Conservation (phyloP, 305 asterid species). For the Plantago coronopus region DNA sequence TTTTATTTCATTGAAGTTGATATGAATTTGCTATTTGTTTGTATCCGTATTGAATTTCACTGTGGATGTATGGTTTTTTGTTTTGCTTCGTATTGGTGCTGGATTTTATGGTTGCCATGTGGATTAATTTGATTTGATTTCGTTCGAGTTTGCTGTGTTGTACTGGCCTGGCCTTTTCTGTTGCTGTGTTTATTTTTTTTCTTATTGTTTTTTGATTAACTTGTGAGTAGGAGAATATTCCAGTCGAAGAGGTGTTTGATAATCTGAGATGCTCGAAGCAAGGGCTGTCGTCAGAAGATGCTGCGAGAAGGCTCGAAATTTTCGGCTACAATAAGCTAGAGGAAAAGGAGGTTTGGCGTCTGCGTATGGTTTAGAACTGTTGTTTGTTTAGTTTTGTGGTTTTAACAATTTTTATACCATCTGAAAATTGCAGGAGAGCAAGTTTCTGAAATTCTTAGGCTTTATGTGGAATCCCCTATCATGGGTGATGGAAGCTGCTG, state of each 20-base stretch:
- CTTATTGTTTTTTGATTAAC: not conserved
- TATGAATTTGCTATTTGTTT: no score
- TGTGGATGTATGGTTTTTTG: not conserved
- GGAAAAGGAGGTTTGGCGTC: slow-evolving; percentile 44
- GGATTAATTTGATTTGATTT: not conserved
- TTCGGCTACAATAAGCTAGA: slow-evolving; percentile 67
- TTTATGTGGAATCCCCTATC: slow-evolving; percentile 78
- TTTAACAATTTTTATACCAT: not conserved
- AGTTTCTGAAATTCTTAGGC: slow-evolving; percentile 53
- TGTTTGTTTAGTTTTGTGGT: not conserved
- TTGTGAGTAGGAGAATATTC: slow-evolving; percentile 46
- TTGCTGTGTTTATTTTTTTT: not conserved
- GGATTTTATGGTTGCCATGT: not conserved
- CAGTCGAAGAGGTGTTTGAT: slow-evolving; percentile 59
- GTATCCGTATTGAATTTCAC: no score
- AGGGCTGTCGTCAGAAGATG: slow-evolving; percentile 53
- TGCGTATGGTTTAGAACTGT: not conserved
- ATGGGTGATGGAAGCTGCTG: slow-evolving; percentile 80
- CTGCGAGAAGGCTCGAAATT: slow-evolving; percentile 45
- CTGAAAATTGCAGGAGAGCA: slow-evolving; percentile 47
- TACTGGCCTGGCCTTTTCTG: not conserved
- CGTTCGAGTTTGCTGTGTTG: not conserved
- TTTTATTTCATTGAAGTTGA: no score
- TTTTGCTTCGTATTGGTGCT: no score
- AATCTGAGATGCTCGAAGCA: slow-evolving; percentile 50